Evolutionary conservation across 257 asterid species (phyloP), one percentile per base, ranked within the genome.

Genomic region (Ilex asprella): DNA sequence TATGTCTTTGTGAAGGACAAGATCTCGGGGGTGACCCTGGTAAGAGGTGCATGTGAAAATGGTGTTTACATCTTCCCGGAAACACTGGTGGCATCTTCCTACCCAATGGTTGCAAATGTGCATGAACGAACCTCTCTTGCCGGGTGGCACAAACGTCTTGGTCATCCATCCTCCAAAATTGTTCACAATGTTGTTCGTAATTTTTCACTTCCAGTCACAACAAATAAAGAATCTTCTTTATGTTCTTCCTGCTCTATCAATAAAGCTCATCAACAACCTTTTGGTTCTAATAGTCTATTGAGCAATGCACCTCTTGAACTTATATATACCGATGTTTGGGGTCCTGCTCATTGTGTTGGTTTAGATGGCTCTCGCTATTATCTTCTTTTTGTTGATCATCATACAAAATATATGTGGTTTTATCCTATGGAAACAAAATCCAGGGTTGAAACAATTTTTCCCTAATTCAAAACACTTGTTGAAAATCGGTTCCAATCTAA

Each of bases 101-200:
- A 6, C n/a, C 6, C 6, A 50, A 50, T 50, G 5, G n/a, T 50
- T 50, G n/a, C 55, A 50, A 50, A 50, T 50, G n/a, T 50, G 55
- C n/a, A 50, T 50, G 55, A 50, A 50, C 7, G 55, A 50, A 50
- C 55, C n/a, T 50, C 16, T 5, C 7, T 50, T 50, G 55, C 6
- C 12, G 55, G 55, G n/a, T 50, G 55, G n/a, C 55, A 50, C 16
- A 50, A 50, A 14, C 55, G 55, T 50, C 55, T 50, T 50, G 55
- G 55, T 5, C 55, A 50, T 50, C n/a, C 55, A 50, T 50, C 55
- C 5, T 5, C 12, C 3, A 50, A 50, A 14, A 50, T 50, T 50
- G 16, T 50, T 50, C 55, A 50, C 6, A 6, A 14, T 50, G 10
- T 50, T 50, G n/a, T 50, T 50, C 6, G 12, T 50, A 5, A 5